Evolutionary conservation across 805 yeast genomes (phyloP), one percentile per base, ranked within the genome.

Genomic region (Kazachstania kunashirensis): DNA sequence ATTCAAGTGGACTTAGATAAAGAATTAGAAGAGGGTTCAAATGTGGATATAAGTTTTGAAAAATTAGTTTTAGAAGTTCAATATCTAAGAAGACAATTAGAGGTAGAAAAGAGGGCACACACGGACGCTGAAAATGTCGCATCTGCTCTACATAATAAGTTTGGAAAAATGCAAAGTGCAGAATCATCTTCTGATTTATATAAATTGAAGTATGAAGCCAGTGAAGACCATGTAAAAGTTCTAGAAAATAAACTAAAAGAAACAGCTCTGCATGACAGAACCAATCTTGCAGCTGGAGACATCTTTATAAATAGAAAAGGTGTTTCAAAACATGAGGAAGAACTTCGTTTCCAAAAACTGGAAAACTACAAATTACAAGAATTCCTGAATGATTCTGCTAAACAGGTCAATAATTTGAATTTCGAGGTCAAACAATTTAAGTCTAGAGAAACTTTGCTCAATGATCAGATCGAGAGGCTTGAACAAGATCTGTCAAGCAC

Each of bases 401-500:
- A 71, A 19, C 64, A 60, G 27, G 67, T 73, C 3, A 56, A 69
- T 31, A 61, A 55, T 27, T 36, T 67, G 4, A 64, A 72, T 3
- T 63, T 71, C 33, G 68, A 66, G 20, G 71, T 50, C 8, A 49
- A 42, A 65, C 54, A 61, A 67, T 43, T 52, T 50, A 20, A 48
- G 49, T 30, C 65, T 64, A 25, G 71, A 63, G 55, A 55, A 29
- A 47, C 48, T 6, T 26, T 62, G 9, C 48, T 63, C 5, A 50
- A 51, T 19, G 75, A 59, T 47, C 69, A 53, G 48, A 59, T 55
- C 43, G 66, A 59, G 40, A 65, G 63, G 46, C 60, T 79, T 31
- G 73, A 71, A 43, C 66, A 77, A 14, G 75, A 72, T 38, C 57
- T 81, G 17, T 77, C 77, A 31, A 69, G 78, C 2, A 57, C 79